Evolutionary conservation across 1,284 basidiomycete genomes (phyloP).

Genomic region (Fomitopsis pinicola): DNA sequence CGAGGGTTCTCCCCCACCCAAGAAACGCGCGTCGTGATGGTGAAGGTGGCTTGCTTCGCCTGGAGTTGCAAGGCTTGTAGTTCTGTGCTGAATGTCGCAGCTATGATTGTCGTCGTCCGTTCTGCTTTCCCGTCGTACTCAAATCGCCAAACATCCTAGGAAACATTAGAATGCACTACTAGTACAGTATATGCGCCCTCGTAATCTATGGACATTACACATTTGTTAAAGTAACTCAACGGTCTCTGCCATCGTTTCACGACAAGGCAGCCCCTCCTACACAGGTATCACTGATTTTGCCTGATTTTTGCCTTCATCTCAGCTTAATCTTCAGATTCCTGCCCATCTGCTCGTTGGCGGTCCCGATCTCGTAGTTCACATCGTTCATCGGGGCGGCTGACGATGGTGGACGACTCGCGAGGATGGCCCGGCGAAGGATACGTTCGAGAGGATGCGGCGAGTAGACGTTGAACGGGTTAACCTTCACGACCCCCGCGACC

Average conservation of each 20-base stretch:
- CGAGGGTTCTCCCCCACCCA: background rate
- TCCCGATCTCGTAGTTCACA: conserved; percentile 6
- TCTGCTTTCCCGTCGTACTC: background rate
- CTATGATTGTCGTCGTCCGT: background rate
- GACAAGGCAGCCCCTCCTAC: too few species aligned
- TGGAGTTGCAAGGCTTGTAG: background rate
- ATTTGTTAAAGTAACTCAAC: too few species aligned
- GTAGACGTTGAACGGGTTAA: conserved; percentile 3
- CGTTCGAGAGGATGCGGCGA: conserved; percentile 22
- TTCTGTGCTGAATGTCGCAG: background rate
- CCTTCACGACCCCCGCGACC: background rate
- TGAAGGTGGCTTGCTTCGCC: background rate
- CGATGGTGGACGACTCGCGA: conserved; percentile 2
- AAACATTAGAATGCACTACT: background rate
- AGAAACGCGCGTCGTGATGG: background rate
- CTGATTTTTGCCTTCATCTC: too few species aligned
- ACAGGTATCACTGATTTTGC: too few species aligned
- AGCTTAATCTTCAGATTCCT: background rate
- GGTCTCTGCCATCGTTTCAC: too few species aligned
- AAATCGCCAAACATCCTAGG: background rate
- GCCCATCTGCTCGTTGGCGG: conserved; percentile 12
- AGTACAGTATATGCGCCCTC: background rate
- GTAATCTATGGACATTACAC: background rate
- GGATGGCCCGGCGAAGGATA: conserved; percentile 22
- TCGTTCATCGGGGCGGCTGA: background rate